Percentiles rank a stretch among this genome's conserved stretches.
These are phyloP conservation scores for Hirsutella rhossiliensis DNA, from an alignment of 2,329 filamentous ascomycete genomes.

Conservation along the genomic window DNA sequence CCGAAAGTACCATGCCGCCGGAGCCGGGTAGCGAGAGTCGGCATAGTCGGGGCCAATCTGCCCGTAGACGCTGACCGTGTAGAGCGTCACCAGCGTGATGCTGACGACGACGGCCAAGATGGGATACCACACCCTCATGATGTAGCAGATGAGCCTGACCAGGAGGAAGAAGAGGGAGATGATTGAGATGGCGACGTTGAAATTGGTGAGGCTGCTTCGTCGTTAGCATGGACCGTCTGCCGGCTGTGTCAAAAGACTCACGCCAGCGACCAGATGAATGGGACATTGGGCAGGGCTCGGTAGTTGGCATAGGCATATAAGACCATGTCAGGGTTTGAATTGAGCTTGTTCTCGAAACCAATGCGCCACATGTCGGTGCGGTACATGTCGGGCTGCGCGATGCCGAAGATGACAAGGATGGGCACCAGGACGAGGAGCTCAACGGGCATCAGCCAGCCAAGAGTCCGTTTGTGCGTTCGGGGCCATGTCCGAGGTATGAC, in stretches of 20 bases:
- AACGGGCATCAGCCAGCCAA: constrained; percentile 50
- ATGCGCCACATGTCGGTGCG: constrained; percentile 62
- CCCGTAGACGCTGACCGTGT: constrained; percentile 53
- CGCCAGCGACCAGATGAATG: constrained; percentile 63
- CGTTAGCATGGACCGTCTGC: background rate
- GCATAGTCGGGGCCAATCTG: constrained; percentile 64
- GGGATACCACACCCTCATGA: constrained; percentile 61
- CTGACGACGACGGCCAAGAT: constrained; percentile 49
- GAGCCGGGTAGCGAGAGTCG: constrained; percentile 49
- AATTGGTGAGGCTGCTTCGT: constrained; percentile 51
- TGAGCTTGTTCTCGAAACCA: constrained; percentile 58
- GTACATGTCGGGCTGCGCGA: constrained; percentile 62
- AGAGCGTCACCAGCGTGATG: constrained; percentile 45
- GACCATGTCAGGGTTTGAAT: constrained; percentile 58
- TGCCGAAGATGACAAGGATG: constrained; percentile 57
- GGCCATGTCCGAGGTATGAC: constrained; percentile 49
- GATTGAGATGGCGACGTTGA: constrained; percentile 66
- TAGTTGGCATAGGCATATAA: constrained; percentile 67
- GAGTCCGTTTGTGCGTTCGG: constrained; percentile 35
- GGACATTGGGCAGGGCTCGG: constrained; percentile 44
- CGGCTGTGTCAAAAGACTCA: constrained; percentile 30
- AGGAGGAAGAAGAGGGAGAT: constrained; percentile 66
- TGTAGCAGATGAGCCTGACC: constrained; percentile 54
- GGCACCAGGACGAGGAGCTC: constrained; percentile 57
- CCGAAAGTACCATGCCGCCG: constrained; percentile 62